Conservation (phyloP, 768 basidiomycete species). For the Naganishia randhawae region DNA sequence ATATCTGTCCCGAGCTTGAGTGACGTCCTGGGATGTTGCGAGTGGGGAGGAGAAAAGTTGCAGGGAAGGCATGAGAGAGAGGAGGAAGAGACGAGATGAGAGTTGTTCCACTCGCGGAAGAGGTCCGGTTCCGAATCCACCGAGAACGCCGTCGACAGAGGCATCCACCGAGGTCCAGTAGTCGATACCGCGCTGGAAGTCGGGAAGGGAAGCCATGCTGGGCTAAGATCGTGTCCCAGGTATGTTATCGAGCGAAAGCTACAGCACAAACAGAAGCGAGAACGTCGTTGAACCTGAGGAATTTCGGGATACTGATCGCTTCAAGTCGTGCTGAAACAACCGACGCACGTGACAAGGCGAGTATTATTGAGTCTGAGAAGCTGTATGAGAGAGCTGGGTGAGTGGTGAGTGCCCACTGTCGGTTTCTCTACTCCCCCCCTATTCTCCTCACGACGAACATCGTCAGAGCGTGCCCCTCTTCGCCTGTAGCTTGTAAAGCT, state of each 20-base stretch:
- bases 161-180: constrained; percentile 85
- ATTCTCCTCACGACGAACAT: too few relatives aligned
- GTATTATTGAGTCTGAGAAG: too few relatives aligned
- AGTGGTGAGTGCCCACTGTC: too few relatives aligned
- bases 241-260: too few relatives aligned
- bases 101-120: constrained; percentile 86
- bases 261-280: not conserved
- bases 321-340: not conserved
- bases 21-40: constrained; percentile 51
- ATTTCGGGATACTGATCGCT: not conserved
- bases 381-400: too few relatives aligned
- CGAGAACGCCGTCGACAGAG: constrained; percentile 80
- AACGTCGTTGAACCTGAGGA: constrained; percentile 3
- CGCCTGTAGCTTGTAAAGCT: too few relatives aligned
- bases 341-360: constrained; percentile 18
- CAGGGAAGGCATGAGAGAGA: constrained; percentile 74
- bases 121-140: constrained; percentile 63
- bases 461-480: too few relatives aligned
- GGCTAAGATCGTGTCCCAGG: too few relatives aligned
- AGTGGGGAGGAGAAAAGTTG: constrained; percentile 71
- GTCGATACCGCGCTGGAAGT: constrained; percentile 69
- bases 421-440: too few relatives aligned
- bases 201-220: constrained; percentile 50
- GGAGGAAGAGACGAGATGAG: constrained; percentile 80
- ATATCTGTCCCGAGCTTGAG: constrained; percentile 44